Conservation (phyloP, 2,329 filamentous ascomycete genomes). For the Microdochium paspali region DNA sequence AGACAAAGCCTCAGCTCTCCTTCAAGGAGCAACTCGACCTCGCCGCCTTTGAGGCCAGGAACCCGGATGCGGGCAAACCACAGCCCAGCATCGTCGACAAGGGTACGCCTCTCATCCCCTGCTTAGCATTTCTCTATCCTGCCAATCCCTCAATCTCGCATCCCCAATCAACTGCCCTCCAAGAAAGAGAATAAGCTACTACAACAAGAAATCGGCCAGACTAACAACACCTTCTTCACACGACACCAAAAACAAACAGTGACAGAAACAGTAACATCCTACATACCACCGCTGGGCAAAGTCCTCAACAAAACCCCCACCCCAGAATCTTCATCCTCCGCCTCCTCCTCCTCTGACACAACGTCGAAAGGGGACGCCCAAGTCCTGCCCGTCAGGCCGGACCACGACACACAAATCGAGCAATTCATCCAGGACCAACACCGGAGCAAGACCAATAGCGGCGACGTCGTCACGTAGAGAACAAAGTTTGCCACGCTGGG, state of each 20-base stretch:
- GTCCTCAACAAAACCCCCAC: constrained; percentile 22
- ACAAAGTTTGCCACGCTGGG: too few species aligned
- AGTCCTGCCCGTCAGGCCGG: constrained; percentile 31
- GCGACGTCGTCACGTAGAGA: neutral
- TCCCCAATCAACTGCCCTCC: too few species aligned
- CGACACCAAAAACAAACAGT: constrained; percentile 15
- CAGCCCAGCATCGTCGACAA: constrained; percentile 29
- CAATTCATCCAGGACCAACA: constrained; percentile 45
- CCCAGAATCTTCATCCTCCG: too few species aligned
- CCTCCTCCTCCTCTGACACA: too few species aligned
- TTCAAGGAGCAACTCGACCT: constrained; percentile 36
- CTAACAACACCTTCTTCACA: neutral
- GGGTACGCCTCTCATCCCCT: constrained; percentile 18
- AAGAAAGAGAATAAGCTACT: neutral
- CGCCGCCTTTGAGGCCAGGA: constrained; percentile 24
- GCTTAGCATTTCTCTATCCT: neutral
- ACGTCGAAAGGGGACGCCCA: constrained; percentile 11
- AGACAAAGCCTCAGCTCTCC: constrained; percentile 10
- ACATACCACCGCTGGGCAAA: constrained; percentile 31
- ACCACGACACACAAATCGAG: constrained; percentile 38
- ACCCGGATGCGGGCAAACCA: constrained; percentile 11
- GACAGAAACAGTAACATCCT: constrained; percentile 30
- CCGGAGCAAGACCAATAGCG: constrained; percentile 27
- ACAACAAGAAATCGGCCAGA: neutral
- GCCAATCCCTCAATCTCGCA: neutral